Percentiles rank a stretch among this genome's conserved stretches.
Conservation (phyloP, 208 protist genomes). For the Wallacemonas rigidus region DNA sequence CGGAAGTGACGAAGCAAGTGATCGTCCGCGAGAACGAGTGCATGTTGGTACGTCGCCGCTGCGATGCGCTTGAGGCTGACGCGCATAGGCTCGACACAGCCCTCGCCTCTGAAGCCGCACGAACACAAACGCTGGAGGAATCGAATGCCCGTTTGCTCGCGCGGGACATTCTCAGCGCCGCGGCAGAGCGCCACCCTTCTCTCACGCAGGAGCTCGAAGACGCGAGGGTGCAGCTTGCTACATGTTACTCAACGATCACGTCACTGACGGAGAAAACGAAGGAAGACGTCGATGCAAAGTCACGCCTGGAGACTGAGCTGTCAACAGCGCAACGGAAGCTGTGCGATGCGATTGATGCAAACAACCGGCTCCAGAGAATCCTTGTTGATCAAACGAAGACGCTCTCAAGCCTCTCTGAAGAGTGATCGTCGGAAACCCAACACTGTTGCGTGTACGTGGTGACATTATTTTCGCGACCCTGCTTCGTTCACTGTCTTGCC, state of each 20-base stretch:
- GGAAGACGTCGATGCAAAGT: slow-evolving; percentile 4
- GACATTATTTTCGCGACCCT: neutral
- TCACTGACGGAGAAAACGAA: slow-evolving; percentile 27
- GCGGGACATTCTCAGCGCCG: slow-evolving; percentile 41
- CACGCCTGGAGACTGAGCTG: slow-evolving; percentile 12
- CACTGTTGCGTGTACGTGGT: neutral
- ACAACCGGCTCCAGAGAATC: slow-evolving; percentile 78
- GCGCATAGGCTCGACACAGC: slow-evolving; percentile 37
- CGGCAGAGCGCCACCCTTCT: slow-evolving; percentile 22
- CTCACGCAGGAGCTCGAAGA: slow-evolving; percentile 30
- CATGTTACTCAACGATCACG: slow-evolving; percentile 15
- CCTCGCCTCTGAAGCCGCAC: slow-evolving; percentile 35
- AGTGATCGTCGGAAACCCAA: neutral
- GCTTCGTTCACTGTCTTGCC: too few relatives aligned
- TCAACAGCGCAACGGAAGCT: slow-evolving; percentile 42
- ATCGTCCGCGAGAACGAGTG: slow-evolving; percentile 81
- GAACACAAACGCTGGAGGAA: slow-evolving; percentile 56
- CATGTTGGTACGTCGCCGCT: slow-evolving; percentile 64
- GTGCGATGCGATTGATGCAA: slow-evolving; percentile 52
- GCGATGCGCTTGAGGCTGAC: slow-evolving; percentile 61
- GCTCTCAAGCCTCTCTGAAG: slow-evolving; percentile 64
- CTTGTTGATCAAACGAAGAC: slow-evolving; percentile 78
- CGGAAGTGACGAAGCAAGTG: slow-evolving; percentile 81
- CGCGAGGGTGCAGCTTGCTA: slow-evolving; percentile 4
- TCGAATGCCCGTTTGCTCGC: slow-evolving; percentile 75